These are phyloP conservation scores for Otatea glauca DNA, from an alignment of 176 grass and related monocot species.

Conservation along the genomic window DNA sequence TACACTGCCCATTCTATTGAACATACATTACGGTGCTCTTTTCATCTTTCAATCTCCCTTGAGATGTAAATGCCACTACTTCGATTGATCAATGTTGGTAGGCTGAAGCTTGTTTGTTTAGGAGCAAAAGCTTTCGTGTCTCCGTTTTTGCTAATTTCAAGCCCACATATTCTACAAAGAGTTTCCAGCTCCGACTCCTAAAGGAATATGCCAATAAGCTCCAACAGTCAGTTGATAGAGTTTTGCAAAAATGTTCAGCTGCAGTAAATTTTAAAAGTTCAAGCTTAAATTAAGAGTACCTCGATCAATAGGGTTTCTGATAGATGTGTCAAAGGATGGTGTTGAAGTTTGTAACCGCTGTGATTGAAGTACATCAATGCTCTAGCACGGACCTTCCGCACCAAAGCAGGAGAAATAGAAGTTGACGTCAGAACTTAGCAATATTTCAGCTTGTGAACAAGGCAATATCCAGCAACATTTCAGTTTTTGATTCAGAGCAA, in stretches of 20 bases:
- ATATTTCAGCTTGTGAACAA: constrained; percentile 29
- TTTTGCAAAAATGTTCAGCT: constrained; percentile 9
- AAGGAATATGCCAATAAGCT: constrained; percentile 34
- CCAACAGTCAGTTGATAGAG: neutral
- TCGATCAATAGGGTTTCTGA: constrained; percentile 77
- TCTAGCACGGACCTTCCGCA: constrained; percentile 66
- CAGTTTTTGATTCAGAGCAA: constrained; percentile 8
- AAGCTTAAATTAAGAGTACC: constrained; percentile 53
- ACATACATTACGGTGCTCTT: constrained; percentile 10
- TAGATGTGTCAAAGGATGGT: constrained; percentile 62
- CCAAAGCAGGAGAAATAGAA: constrained; percentile 27
- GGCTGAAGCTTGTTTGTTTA: constrained; percentile 73
- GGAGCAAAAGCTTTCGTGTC: constrained; percentile 57
- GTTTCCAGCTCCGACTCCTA: constrained; percentile 76
- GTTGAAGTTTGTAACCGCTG: constrained; percentile 79
- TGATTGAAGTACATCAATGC: constrained; percentile 82
- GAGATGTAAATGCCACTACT: constrained; percentile 48
- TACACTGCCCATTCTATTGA: neutral
- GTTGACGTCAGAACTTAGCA: constrained; percentile 13
- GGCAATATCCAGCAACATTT: constrained; percentile 16
- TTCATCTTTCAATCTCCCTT: constrained; percentile 50
- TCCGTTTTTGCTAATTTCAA: constrained; percentile 63
- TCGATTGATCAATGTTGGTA: constrained; percentile 14
- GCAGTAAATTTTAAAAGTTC: constrained; percentile 10
- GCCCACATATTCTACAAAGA: constrained; percentile 71